Base-by-base conservation (phyloP, 2,329 filamentous ascomycete species). In the Phaeomoniella chlamydospora region DNA sequence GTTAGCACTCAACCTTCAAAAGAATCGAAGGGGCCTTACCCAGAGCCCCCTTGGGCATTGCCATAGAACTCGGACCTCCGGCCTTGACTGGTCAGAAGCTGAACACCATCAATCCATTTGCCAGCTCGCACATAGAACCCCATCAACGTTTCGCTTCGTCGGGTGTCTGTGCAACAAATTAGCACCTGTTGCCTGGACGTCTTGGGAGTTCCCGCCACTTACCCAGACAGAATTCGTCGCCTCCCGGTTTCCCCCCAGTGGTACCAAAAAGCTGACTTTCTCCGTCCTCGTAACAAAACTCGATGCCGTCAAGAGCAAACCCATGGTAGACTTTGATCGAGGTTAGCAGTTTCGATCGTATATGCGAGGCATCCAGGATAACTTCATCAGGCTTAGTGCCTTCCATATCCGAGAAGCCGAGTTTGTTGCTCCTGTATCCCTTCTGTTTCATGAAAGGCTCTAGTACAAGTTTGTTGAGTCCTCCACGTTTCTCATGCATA, bases 281-380 rank as follows among this genome's bases (percentile, higher is more conserved):
- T 12, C 73, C 70, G 54, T 96, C 86, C 49, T 96, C 88, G 51
- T 94, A 96, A 40, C 82, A 68, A 56, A 98, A 96, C 54, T 96
- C 88, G 14, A 98, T 57, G 0, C 90, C 90, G 53, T 93, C 80
- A 10, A 96, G 52, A 3, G 79, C 79, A 39, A 67, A 64, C 2
- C 82, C 85, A 47, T 85, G 78, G 50, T 86, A 92, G 11, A 93
- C 67, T 40, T 75, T 71, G 38, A 94, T 70, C 4, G 73, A 73
- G 1, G 75, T 78, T 42, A 96, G 64, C 18, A 94, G 68, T 43
- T 86, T 80, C 18, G 74, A 80, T 42, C 76, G 72, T 29, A 72
- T 68, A 33, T 71, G 59, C 11, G 77, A 72, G 49, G 77, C 82
- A 30, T 79, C 72, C 42, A 92, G 76, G 29, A 94, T 65, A 22